These are phyloP conservation scores for Neostapfia colusana DNA, from an alignment of 176 grass and related monocot genomes.

Conservation along the genomic window DNA sequence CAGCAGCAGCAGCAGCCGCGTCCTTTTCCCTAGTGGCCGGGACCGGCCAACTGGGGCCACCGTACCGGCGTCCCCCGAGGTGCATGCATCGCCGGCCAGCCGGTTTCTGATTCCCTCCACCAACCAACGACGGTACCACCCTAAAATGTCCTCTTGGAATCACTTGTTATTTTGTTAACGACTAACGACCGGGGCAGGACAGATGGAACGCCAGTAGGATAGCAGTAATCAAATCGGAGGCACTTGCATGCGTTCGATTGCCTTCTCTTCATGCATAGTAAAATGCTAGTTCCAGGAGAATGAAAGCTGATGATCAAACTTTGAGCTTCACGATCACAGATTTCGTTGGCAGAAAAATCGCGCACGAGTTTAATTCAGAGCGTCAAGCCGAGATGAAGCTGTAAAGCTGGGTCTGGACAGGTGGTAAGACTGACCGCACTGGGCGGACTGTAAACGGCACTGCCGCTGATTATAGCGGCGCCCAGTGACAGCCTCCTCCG, in stretches of 20 bases:
- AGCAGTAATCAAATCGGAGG: not conserved
- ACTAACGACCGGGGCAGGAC: not conserved
- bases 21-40: constrained; percentile 24
- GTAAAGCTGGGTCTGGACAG: not conserved
- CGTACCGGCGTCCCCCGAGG: not conserved
- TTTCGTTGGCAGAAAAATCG: not conserved
- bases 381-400: not conserved
- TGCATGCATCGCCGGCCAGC: not conserved
- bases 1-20: not conserved
- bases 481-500: too few relatives aligned
- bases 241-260: not conserved
- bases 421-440: too few relatives aligned
- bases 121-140: not conserved
- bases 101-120: constrained; percentile 12
- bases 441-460: too few relatives aligned
- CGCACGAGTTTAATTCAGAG: not conserved
- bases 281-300: not conserved
- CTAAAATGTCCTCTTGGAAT: not conserved
- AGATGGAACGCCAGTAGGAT: not conserved
- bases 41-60: constrained; percentile 14
- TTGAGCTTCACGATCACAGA: not conserved
- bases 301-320: not conserved
- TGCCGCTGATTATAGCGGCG: too few relatives aligned
- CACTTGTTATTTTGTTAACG: not conserved
- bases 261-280: too few relatives aligned